phyloP scores from a whole-genome alignment of 371 early-diverging fungal species.

The Mortierella sp. region DNA sequence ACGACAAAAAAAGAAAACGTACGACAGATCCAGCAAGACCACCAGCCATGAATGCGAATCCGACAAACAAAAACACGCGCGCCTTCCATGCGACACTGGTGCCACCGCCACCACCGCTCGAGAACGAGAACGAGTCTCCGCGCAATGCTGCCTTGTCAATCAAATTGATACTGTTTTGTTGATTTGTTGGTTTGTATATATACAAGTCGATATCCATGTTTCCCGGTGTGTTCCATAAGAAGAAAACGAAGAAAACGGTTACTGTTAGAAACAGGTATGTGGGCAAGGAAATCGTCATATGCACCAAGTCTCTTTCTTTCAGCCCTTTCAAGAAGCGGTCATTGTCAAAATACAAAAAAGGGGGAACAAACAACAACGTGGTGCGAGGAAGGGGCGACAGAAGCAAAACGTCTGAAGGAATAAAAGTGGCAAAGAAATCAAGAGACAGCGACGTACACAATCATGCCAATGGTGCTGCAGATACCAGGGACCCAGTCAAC shows the following conservation, averaged over 20 bases:
- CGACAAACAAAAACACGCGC: constrained; percentile 78
- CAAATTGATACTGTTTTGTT: constrained; percentile 60
- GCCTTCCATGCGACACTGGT: constrained; percentile 70
- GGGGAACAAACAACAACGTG: not conserved
- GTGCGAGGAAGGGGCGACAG: too few relatives aligned
- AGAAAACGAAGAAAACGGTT: not conserved
- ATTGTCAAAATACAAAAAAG: not conserved
- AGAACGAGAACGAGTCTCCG: constrained; percentile 49
- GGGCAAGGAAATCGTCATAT: not conserved
- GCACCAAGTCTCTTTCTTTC: not conserved
- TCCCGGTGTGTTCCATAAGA: constrained; percentile 2
- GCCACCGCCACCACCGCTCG: constrained; percentile 14
- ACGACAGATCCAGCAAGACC: constrained; percentile 82
- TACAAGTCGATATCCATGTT: too few relatives aligned
- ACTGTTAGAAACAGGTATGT: not conserved
- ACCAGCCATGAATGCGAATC: constrained; percentile 81
- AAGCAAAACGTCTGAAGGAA: not conserved
- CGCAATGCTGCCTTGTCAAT: constrained; percentile 61
- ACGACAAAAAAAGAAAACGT: constrained; percentile 38
- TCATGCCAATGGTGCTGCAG: constrained; percentile 78
- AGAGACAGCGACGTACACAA: constrained; percentile 63
- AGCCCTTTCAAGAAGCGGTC: not conserved
- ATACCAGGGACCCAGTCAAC: constrained; percentile 88
- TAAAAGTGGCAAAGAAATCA: not conserved
- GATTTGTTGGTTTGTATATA: not conserved